phyloP scores from a whole-genome alignment of 2,329 filamentous ascomycete species.

The Neopestalotiopsis clavispora region DNA sequence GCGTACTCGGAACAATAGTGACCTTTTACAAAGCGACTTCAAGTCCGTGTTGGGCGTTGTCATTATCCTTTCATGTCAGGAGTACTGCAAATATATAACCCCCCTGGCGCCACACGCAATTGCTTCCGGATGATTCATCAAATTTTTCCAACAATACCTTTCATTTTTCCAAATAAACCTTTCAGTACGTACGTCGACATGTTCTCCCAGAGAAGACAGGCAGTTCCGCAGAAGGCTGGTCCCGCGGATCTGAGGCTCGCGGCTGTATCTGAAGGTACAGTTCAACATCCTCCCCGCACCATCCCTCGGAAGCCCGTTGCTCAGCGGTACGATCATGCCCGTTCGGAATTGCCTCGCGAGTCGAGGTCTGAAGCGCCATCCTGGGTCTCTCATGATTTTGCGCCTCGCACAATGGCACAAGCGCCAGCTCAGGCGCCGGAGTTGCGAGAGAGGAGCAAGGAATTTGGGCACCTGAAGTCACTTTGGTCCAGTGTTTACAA shows the following conservation, averaged over 20 bases:
- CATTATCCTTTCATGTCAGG: not conserved
- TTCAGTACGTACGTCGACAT: not conserved
- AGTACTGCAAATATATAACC: not conserved
- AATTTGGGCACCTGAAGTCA: not conserved
- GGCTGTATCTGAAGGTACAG: not conserved
- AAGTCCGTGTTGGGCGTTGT: not conserved
- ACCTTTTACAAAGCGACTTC: not conserved
- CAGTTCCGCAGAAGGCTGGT: constrained; percentile 4
- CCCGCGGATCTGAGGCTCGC: not conserved
- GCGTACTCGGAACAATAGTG: not conserved
- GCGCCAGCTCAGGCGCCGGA: not conserved
- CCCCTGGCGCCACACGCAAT: not conserved
- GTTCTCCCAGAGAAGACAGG: not conserved
- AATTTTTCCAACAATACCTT: not conserved
- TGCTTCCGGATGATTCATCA: not conserved
- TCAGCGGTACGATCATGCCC: not conserved
- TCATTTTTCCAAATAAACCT: not conserved
- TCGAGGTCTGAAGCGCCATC: not conserved
- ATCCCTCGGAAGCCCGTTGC: constrained; percentile 9
- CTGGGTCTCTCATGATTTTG: not conserved
- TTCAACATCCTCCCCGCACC: not conserved
- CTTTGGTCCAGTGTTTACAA: not conserved
- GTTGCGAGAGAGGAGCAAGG: not conserved
- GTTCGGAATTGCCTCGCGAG: not conserved
- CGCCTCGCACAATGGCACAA: not conserved